Evolutionary conservation across 2,329 filamentous ascomycete species (phyloP).

Genomic region (Penicillium concentricum): DNA sequence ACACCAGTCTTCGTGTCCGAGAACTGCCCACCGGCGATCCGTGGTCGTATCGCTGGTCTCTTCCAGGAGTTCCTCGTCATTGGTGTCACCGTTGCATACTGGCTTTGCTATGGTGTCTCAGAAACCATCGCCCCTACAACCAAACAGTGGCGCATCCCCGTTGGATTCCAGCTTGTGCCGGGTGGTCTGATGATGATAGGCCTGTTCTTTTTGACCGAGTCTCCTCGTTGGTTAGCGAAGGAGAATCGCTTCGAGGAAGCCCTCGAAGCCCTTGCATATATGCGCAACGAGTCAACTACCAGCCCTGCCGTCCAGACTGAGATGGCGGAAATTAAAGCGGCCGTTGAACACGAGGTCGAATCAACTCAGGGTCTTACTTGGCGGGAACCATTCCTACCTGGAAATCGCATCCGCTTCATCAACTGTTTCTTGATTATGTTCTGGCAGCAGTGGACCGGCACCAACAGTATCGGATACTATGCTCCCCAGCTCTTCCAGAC

Average conservation of each 20-base stretch:
- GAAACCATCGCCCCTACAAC: slow-evolving; percentile 36
- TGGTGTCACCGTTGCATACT: slow-evolving; percentile 43
- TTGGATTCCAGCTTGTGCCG: slow-evolving; percentile 73
- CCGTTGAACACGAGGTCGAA: slow-evolving; percentile 63
- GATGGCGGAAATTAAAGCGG: slow-evolving; percentile 82
- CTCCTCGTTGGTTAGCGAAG: slow-evolving; percentile 81
- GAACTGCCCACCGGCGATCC: slow-evolving; percentile 50
- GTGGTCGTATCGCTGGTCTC: slow-evolving; percentile 58
- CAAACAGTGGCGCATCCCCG: slow-evolving; percentile 68
- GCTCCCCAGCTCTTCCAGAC: slow-evolving; percentile 54
- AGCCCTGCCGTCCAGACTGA: slow-evolving; percentile 76
- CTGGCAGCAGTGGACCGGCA: slow-evolving; percentile 72
- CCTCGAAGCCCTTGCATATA: slow-evolving; percentile 58
- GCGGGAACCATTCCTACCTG: slow-evolving; percentile 59
- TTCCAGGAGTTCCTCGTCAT: slow-evolving; percentile 57
- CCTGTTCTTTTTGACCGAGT: slow-evolving; percentile 71
- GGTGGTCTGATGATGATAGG: slow-evolving; percentile 53
- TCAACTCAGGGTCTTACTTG: slow-evolving; percentile 65
- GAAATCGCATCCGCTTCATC: slow-evolving; percentile 64
- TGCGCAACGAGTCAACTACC: slow-evolving; percentile 70
- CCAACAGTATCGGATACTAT: slow-evolving; percentile 75
- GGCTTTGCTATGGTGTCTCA: slow-evolving; percentile 53
- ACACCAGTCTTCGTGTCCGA: background rate
- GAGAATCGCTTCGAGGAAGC: slow-evolving; percentile 67
- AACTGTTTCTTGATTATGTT: slow-evolving; percentile 75